A percentile compares a stretch with the other conserved stretches of the same genome.
Conservation (phyloP, 1,284 basidiomycete species). For the Cutaneotrichosporon curvatum region DNA sequence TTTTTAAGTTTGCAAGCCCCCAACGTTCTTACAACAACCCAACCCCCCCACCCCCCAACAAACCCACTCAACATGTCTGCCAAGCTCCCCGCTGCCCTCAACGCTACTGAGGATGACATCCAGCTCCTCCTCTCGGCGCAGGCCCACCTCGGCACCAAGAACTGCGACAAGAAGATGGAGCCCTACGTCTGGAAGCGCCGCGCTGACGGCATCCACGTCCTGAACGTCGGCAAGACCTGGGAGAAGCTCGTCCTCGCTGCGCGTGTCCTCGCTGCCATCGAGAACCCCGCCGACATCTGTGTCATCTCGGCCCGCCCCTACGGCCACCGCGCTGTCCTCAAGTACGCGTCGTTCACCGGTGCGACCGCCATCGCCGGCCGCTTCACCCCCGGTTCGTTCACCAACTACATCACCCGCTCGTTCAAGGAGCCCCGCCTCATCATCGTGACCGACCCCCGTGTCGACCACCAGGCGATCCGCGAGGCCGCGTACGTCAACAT, state of each 20-base stretch:
- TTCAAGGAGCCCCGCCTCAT: conserved; percentile 99
- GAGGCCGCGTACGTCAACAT: conserved; percentile 99
- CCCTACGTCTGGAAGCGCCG: conserved; percentile 97
- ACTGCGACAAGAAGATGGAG: conserved; percentile 98
- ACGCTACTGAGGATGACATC: conserved; percentile 95
- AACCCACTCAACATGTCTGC: conserved; percentile 28
- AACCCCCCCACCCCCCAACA: conserved; percentile 27
- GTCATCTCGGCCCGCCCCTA: conserved; percentile 97
- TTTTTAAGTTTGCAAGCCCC: conserved; percentile 44
- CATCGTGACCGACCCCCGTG: conserved; percentile 95
- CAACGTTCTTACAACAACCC: conserved; percentile 14
- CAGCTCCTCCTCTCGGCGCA: conserved; percentile 90
- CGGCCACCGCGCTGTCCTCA: conserved; percentile 98
- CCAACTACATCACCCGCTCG: conserved; percentile 99
- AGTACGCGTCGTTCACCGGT: conserved; percentile 95
- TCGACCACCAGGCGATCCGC: conserved; percentile 99
- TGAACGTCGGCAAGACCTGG: conserved; percentile 99
- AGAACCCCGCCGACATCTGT: conserved; percentile 96
- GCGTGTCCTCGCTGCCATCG: conserved; percentile 86
- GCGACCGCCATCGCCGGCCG: conserved; percentile 97
- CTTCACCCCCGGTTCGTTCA: conserved; percentile 98
- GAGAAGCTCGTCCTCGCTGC: conserved; percentile 96
- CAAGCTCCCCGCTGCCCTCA: conserved; percentile 87
- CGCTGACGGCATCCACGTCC: conserved; percentile 88
- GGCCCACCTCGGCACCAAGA: conserved; percentile 95